phyloP scores from a whole-genome alignment of 2,329 filamentous ascomycete species.

The Alternaria sp. region DNA sequence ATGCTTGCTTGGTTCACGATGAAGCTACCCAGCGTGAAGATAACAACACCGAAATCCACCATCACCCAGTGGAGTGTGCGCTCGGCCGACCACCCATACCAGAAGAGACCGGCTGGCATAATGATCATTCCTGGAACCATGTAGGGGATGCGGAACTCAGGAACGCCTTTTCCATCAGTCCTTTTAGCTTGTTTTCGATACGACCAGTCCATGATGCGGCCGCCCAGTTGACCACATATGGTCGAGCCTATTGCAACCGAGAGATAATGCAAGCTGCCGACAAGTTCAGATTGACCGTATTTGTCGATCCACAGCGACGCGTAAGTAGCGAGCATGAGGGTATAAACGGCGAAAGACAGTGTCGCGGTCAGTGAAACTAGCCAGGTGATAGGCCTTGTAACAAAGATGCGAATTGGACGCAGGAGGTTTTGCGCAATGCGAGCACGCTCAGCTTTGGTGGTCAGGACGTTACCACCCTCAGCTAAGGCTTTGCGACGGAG shows the following conservation, averaged over 20 bases:
- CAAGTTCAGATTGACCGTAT: slow-evolving; percentile 21
- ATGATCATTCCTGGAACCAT: slow-evolving; percentile 23
- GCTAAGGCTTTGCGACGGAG: slow-evolving; percentile 50
- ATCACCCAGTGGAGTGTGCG: slow-evolving; percentile 60
- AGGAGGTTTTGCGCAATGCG: not conserved
- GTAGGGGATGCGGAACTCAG: not conserved
- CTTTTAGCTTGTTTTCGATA: not conserved
- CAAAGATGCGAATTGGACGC: not conserved
- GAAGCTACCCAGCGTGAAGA: slow-evolving; percentile 39
- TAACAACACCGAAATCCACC: slow-evolving; percentile 56
- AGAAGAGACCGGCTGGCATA: slow-evolving; percentile 43
- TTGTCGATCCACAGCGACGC: slow-evolving; percentile 29
- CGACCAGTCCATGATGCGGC: slow-evolving; percentile 45
- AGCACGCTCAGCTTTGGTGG: not conserved
- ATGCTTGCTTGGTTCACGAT: not conserved
- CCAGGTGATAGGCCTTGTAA: not conserved
- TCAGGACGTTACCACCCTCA: not conserved
- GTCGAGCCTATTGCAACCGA: slow-evolving; percentile 66
- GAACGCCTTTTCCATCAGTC: slow-evolving; percentile 10
- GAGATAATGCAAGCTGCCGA: slow-evolving; percentile 43
- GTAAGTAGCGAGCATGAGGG: slow-evolving; percentile 30
- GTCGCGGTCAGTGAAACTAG: not conserved
- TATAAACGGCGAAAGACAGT: not conserved
- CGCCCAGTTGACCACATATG: slow-evolving; percentile 45
- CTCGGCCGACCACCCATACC: slow-evolving; percentile 62